Conservation (phyloP, 495 filamentous ascomycete species). For the Melanomma pulvis-pyrius region DNA sequence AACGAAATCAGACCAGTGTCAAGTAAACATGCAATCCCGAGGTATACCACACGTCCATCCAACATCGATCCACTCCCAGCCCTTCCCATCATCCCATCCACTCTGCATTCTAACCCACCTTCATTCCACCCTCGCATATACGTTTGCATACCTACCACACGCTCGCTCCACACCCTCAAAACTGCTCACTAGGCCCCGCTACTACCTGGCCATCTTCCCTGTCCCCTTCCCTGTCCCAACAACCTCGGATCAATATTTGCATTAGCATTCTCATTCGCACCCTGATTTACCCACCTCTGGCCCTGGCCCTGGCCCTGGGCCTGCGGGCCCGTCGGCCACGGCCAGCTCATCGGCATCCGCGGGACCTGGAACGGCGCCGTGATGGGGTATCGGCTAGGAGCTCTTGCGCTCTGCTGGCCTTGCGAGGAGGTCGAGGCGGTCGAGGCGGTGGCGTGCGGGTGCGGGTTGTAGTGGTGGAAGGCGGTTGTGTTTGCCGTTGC, state of each 20-base stretch:
- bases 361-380: conserved; percentile 24
- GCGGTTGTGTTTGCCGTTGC: neutral
- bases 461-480: conserved; percentile 11
- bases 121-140: too few species aligned
- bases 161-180: too few species aligned
- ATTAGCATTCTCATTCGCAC: neutral
- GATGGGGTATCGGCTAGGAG: neutral
- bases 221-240: conserved; percentile 1
- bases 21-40: too few species aligned
- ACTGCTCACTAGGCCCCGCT: too few species aligned
- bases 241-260: conserved; percentile 7
- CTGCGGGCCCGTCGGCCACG: neutral
- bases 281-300: neutral
- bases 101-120: too few species aligned
- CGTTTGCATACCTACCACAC: too few species aligned
- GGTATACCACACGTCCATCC: too few species aligned
- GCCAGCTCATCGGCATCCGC: conserved; percentile 10
- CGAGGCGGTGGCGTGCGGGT: neutral
- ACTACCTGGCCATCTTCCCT: too few species aligned
- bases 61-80: too few species aligned
- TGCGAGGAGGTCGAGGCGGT: neutral
- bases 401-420: neutral
- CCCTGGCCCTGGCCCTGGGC: neutral
- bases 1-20: too few species aligned
- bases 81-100: too few species aligned